phyloP scores from a whole-genome alignment of 192 early-diverging fungal genomes.

The Helicostylum pulchrum region DNA sequence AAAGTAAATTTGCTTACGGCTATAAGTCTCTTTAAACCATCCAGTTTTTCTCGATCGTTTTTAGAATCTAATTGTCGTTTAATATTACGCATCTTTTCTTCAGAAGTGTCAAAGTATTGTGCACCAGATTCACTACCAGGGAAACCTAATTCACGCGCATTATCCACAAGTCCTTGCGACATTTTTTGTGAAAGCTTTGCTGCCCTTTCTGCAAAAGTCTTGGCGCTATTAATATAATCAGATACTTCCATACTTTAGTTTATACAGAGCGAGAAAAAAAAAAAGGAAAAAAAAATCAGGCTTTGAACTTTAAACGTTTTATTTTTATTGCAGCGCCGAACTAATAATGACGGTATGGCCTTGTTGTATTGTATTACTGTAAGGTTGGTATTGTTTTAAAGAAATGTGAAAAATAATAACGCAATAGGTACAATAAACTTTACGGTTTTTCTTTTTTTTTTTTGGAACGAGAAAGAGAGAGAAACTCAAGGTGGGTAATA shows the following conservation, averaged over 20 bases:
- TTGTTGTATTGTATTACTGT: too few relatives aligned
- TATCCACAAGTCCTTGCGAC: conserved; percentile 83
- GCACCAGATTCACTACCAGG: conserved; percentile 54
- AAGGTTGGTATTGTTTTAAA: too few relatives aligned
- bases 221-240: conserved; percentile 62
- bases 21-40: conserved; percentile 87
- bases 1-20: conserved; percentile 51
- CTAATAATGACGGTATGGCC: too few relatives aligned
- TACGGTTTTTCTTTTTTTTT: too few relatives aligned
- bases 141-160: conserved; percentile 82
- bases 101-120: conserved; percentile 88
- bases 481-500: too few relatives aligned
- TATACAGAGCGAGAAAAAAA: too few relatives aligned
- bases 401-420: too few relatives aligned
- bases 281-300: too few relatives aligned
- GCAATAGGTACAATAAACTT: too few relatives aligned
- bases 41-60: conserved; percentile 89
- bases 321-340: too few relatives aligned
- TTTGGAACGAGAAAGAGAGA: too few relatives aligned
- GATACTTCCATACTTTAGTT: conserved; percentile 29
- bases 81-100: conserved; percentile 79
- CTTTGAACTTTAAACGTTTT: too few relatives aligned
- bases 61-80: conserved; percentile 72
- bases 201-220: conserved; percentile 73
- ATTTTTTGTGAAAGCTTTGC: conserved; percentile 76